Evolutionary conservation across 2,329 filamentous ascomycete genomes (phyloP).

Genomic region (Diaporthe eres): DNA sequence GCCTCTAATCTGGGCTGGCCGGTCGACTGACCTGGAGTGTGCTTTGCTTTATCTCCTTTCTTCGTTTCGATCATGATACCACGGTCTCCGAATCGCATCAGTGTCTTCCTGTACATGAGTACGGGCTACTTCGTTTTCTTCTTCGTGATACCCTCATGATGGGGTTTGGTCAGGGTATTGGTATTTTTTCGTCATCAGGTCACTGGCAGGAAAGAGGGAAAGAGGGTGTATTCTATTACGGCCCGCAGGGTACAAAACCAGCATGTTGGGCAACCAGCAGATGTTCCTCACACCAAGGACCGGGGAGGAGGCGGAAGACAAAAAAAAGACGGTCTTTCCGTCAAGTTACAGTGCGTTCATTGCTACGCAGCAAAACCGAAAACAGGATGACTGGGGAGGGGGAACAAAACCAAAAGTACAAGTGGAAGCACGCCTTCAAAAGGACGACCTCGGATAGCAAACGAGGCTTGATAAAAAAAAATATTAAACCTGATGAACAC

Average conservation of each 20-base stretch:
- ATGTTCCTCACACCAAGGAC: slow-evolving; percentile 8
- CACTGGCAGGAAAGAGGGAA: background rate
- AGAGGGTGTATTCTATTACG: slow-evolving; percentile 28
- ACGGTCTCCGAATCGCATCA: slow-evolving; percentile 38
- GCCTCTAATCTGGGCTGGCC: slow-evolving; percentile 29
- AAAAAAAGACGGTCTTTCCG: slow-evolving; percentile 15
- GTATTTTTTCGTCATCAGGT: slow-evolving; percentile 24
- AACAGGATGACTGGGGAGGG: background rate
- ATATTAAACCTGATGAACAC: slow-evolving; percentile 36
- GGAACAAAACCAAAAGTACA: slow-evolving; percentile 14
- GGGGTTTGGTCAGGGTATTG: slow-evolving; percentile 25
- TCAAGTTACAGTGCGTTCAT: slow-evolving; percentile 25
- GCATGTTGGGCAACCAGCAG: slow-evolving; percentile 37
- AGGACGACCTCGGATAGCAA: slow-evolving; percentile 11
- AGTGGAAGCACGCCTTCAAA: slow-evolving; percentile 19
- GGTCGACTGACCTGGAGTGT: slow-evolving; percentile 16
- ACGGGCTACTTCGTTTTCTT: slow-evolving; percentile 22
- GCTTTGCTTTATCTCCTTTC: slow-evolving; percentile 15
- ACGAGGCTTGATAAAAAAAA: slow-evolving; percentile 35
- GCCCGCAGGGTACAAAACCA: slow-evolving; percentile 18
- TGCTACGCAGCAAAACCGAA: slow-evolving; percentile 1
- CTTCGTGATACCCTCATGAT: slow-evolving; percentile 37
- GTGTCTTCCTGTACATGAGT: slow-evolving; percentile 16
- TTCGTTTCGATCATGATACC: slow-evolving; percentile 39
- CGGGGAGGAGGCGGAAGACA: slow-evolving; percentile 7